A percentile compares a stretch with the other conserved stretches of the same genome.
These are phyloP conservation scores for Fagus sylvatica DNA, from an alignment of 306 rosid genomes.

Conservation along the genomic window DNA sequence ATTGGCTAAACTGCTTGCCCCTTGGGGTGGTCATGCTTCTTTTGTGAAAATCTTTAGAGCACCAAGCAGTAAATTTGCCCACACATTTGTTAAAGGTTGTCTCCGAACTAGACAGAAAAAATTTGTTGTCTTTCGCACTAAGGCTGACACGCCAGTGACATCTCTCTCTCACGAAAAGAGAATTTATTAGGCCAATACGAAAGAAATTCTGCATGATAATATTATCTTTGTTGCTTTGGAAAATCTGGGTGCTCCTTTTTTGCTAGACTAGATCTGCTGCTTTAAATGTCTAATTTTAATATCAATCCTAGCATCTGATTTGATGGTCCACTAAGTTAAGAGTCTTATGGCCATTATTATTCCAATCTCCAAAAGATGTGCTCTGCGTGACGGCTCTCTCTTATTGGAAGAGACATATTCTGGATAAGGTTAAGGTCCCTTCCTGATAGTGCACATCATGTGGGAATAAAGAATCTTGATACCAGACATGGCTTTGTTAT, in stretches of 20 bases:
- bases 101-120: not conserved
- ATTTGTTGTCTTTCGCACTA: not conserved
- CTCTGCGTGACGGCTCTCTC: not conserved
- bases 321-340: not conserved
- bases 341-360: not conserved
- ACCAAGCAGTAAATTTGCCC: slow-evolving; percentile 9
- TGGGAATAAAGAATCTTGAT: not conserved
- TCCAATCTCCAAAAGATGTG: not conserved
- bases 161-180: not conserved
- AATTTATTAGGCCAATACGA: not conserved
- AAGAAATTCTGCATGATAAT: not conserved
- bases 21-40: slow-evolving; percentile 1
- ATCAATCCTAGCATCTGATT: not conserved
- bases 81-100: slow-evolving; percentile 10
- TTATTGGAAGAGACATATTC: slow-evolving; percentile 1
- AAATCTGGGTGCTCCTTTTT: not conserved
- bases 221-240: not conserved
- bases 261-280: not conserved
- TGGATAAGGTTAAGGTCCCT: slow-evolving; percentile 1
- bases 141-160: not conserved
- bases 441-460: not conserved
- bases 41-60: slow-evolving; percentile 6
- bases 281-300: not conserved
- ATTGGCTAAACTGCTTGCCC: not conserved
- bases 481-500: not conserved